Conservation (phyloP, 2,329 filamentous ascomycete genomes). For the Aspergillus fijiensis region DNA sequence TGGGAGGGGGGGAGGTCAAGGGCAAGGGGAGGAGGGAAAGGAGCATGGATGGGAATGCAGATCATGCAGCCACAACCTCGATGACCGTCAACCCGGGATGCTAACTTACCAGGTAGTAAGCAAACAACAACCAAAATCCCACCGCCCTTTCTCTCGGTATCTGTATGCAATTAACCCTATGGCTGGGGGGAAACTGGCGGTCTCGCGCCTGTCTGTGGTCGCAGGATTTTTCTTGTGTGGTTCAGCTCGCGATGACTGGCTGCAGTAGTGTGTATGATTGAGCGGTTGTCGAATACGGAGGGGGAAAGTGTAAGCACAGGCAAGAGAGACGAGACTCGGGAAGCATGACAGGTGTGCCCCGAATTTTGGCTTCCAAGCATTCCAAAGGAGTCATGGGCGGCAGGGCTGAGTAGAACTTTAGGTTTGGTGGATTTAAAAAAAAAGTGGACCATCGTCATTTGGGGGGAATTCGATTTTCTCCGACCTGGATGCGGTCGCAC, state of each 20-base stretch:
- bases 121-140: background rate
- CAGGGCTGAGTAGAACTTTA: background rate
- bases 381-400: background rate
- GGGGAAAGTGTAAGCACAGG: background rate
- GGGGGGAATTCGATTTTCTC: background rate
- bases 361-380: background rate
- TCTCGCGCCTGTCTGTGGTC: background rate
- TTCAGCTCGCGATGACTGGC: slow-evolving; percentile 2
- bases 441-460: background rate
- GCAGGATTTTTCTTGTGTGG: background rate
- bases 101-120: too few relatives aligned
- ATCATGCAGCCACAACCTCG: slow-evolving; percentile 8
- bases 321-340: background rate
- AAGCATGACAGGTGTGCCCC: background rate
- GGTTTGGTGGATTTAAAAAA: background rate
- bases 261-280: background rate
- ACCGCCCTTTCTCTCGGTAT: slow-evolving; percentile 11
- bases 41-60: background rate
- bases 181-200: slow-evolving; percentile 5
- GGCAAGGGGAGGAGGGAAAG: background rate
- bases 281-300: background rate
- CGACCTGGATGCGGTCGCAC: background rate
- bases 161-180: slow-evolving; percentile 10
- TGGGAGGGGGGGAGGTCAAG: too few relatives aligned
- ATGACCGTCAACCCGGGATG: background rate